A percentile compares a stretch with the other conserved stretches of the same genome.
These are phyloP conservation scores for Canavalia gladiata DNA, from an alignment of 306 rosid genomes.

Conservation along the genomic window DNA sequence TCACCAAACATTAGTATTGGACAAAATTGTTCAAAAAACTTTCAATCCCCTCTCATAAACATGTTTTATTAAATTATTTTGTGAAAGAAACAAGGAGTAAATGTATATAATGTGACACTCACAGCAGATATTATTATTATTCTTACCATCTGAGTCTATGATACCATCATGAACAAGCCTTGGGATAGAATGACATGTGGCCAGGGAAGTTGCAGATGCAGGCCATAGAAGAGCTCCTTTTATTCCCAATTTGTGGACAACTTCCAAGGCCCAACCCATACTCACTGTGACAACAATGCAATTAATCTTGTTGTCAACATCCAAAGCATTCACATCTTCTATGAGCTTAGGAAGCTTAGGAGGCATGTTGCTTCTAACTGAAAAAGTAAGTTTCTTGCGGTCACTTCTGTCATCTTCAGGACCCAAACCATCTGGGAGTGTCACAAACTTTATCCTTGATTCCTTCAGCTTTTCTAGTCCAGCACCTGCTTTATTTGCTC, in stretches of 20 bases:
- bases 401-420: conserved; percentile 53
- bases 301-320: conserved; percentile 40
- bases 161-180: conserved; percentile 54
- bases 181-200: conserved; percentile 41
- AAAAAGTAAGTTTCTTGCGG: neutral
- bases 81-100: neutral
- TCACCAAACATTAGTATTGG: too few relatives aligned
- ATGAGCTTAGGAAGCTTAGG: conserved; percentile 56
- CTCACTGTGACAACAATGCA: conserved; percentile 57
- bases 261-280: conserved; percentile 62
- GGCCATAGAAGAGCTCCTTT: conserved; percentile 56
- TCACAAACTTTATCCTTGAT: conserved; percentile 44
- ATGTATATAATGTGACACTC: neutral
- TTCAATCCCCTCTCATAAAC: neutral
- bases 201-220: conserved; percentile 59
- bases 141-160: conserved; percentile 46
- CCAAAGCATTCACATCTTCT: conserved; percentile 43
- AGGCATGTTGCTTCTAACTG: conserved; percentile 46
- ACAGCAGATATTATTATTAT: neutral
- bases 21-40: neutral
- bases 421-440: conserved; percentile 59
- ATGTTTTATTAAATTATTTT: too few relatives aligned
- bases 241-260: conserved; percentile 55
- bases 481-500: neutral
- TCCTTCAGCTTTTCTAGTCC: neutral